Evolutionary conservation across 2,329 filamentous ascomycete species (phyloP), one percentile per base, ranked within the genome.

Genomic region (Pezicula radicicola): DNA sequence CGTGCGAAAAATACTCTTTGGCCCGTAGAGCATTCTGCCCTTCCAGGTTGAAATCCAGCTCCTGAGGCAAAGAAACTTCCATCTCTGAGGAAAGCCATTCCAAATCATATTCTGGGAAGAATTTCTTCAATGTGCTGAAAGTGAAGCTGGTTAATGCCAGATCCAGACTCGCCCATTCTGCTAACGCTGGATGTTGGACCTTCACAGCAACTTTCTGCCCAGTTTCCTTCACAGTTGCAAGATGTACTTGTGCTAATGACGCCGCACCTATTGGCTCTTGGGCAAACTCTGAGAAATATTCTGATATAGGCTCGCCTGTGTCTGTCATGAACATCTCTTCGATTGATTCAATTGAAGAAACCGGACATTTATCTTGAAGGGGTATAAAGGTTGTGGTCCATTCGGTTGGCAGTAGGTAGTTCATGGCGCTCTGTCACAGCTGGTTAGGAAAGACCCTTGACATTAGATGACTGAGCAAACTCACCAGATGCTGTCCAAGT

Each of bases 361-460:
- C 86, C 0, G 94, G 94, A 66, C 94, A 99, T 71, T 88, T 88
- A 74, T 99, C 95, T 72, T 99, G 94, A 21, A 99, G 77, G 0
- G 94, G 94, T 60, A 99, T 88, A 67, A 99, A 99, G 0, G 94
- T 97, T 33, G 87, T 87, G 30, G 91, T 96, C 92, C 93, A 97
- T 72, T 97, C 93, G 46, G 80, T 72, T 2, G 93, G 93, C 9
- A 97, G 79, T 9, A 97, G 80, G 68, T 97, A 97, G 66, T 94
- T 95, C 88, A 97, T 89, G 58, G 91, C 93, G 69, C 91, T 96
- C 83, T 86, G 58, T 27, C n/a, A 10, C 10, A 13, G 36, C 3
- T 35, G 7, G 55, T 66, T 46, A 70, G 64, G 42, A 53, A 51
- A 28, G 19, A 25, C 4, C 27, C 35, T 43, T n/a, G 10, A 53